phyloP scores from a whole-genome alignment of 139 green algal species.

The Dunaliella primolecta region DNA sequence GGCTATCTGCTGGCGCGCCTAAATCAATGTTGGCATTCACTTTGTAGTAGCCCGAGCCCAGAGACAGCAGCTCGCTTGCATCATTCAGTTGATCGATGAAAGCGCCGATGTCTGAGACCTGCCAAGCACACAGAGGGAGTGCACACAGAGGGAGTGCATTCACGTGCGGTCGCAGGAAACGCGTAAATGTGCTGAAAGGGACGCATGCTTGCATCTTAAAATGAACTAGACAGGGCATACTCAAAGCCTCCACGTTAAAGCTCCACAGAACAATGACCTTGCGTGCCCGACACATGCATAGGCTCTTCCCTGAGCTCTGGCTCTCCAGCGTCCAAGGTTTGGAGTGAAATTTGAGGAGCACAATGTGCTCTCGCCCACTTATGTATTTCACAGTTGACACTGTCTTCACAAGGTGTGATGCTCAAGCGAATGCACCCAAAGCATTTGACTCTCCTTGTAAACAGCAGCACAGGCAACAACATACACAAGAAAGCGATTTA shows the following conservation, averaged over 20 bases:
- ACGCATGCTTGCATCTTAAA: not conserved
- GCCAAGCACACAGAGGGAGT: no score
- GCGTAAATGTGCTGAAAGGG: not conserved
- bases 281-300: no score
- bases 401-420: no score
- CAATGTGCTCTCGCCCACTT: no score
- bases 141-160: not conserved
- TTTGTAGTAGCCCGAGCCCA: slow-evolving; percentile 17
- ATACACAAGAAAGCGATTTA: no score
- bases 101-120: slow-evolving; percentile 56
- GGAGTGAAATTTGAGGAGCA: no score
- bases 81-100: slow-evolving; percentile 78
- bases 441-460: no score
- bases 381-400: no score
- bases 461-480: no score
- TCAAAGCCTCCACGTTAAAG: not conserved
- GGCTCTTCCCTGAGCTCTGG: not conserved
- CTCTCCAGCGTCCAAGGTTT: no score
- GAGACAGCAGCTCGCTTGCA: slow-evolving; percentile 43
- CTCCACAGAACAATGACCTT: not conserved
- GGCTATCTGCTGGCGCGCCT: not conserved
- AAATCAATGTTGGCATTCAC: not conserved
- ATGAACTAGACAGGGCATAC: slow-evolving; percentile 5
- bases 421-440: no score
- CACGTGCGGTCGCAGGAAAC: not conserved